Percentiles rank a stretch among this genome's conserved stretches.
Conservation (phyloP, 1,284 basidiomycete species). For the Hymenochaete sp. region DNA sequence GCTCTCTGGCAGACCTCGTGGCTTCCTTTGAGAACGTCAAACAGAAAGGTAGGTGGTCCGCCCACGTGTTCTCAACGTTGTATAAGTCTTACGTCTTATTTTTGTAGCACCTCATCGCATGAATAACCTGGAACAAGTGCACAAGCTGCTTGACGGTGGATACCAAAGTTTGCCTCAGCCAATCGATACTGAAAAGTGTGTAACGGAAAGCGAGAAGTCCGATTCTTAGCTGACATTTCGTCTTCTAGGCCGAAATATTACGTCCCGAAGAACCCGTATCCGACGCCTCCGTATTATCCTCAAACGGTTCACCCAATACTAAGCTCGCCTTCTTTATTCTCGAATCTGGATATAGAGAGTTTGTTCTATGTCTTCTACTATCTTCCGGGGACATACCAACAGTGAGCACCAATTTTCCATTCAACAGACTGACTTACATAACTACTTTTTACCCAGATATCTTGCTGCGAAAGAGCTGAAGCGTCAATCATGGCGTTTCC, state of each 20-base stretch:
- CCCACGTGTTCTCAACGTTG: background rate
- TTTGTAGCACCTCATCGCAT: constrained; percentile 71
- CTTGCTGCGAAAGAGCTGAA: constrained; percentile 97
- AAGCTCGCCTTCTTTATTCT: constrained; percentile 81
- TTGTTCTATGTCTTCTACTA: constrained; percentile 99
- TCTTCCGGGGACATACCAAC: constrained; percentile 93
- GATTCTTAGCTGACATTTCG: constrained; percentile 14
- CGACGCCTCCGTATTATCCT: constrained; percentile 92
- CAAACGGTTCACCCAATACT: constrained; percentile 79
- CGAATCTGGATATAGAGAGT: constrained; percentile 94
- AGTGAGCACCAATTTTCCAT: constrained; percentile 43
- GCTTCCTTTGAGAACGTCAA: constrained; percentile 94
- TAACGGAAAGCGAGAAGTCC: too few relatives aligned
- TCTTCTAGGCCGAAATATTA: constrained; percentile 84
- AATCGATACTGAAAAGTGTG: constrained; percentile 89
- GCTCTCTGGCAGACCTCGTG: constrained; percentile 86
- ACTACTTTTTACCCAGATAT: constrained; percentile 46
- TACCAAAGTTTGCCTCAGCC: constrained; percentile 87
- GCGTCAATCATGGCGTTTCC: constrained; percentile 98
- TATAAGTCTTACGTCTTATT: constrained; percentile 13
- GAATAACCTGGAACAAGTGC: constrained; percentile 80
- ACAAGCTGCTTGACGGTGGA: constrained; percentile 87
- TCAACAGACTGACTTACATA: constrained; percentile 13
- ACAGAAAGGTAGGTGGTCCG: constrained; percentile 68
- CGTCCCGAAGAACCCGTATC: constrained; percentile 87